Conservation (phyloP, 2,329 filamentous ascomycete species). For the Clonostachys chloroleuca region DNA sequence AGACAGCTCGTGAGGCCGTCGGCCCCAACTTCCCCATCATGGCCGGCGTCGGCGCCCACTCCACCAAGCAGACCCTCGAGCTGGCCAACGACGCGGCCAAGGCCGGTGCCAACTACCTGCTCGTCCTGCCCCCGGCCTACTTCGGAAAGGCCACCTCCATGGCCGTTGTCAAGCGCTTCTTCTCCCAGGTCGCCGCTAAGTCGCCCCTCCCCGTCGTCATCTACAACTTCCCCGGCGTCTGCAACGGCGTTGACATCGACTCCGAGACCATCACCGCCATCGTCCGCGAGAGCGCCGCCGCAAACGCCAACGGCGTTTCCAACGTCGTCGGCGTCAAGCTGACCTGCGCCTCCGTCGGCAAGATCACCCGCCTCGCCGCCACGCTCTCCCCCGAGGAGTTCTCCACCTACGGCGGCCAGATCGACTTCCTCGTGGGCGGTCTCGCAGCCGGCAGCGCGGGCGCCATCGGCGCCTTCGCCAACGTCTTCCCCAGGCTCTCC, state of each 20-base stretch:
- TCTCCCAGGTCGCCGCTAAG: conserved; percentile 46
- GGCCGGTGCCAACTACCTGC: conserved; percentile 56
- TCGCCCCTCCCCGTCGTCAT: conserved; percentile 54
- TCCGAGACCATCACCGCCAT: conserved; percentile 61
- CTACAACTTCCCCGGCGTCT: conserved; percentile 67
- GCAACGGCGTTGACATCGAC: conserved; percentile 64
- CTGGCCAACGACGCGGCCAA: conserved; percentile 52
- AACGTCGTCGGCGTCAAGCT: conserved; percentile 63
- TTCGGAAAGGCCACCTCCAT: conserved; percentile 59
- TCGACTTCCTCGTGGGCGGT: conserved; percentile 64
- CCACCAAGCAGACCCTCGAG: conserved; percentile 58
- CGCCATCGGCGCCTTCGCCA: conserved; percentile 59
- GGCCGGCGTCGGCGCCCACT: conserved; percentile 62
- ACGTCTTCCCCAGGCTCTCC: conserved; percentile 54
- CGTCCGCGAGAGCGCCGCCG: conserved; percentile 53
- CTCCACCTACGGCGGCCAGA: conserved; percentile 66
- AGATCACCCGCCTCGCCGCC: conserved; percentile 51
- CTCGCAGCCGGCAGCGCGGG: conserved; percentile 54
- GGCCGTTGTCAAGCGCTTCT: conserved; percentile 55
- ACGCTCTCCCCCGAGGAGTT: conserved; percentile 1
- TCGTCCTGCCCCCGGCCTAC: conserved; percentile 60
- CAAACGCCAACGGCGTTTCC: neutral
- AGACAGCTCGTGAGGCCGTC: conserved; percentile 65
- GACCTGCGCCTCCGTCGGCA: conserved; percentile 59
- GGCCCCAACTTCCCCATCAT: conserved; percentile 86